A percentile compares a stretch with the other conserved stretches of the same genome.
Evolutionary conservation across 2,329 filamentous ascomycete genomes (phyloP).

Genomic region (Cladosporium sp.): DNA sequence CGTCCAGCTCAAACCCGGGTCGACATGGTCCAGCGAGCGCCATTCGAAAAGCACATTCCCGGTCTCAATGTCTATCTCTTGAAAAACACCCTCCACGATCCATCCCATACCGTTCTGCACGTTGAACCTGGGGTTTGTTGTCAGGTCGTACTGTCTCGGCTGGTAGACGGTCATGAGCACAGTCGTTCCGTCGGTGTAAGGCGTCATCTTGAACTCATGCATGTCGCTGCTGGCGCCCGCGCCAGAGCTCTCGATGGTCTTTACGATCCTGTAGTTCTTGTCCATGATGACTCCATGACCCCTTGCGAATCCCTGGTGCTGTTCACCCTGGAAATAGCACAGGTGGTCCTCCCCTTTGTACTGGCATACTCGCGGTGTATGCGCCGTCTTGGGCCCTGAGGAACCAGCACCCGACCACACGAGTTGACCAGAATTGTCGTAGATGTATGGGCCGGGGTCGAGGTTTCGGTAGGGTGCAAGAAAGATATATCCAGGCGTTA

Average conservation of each 20-base stretch:
- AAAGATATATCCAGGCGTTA: slow-evolving; percentile 48
- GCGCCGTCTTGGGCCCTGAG: slow-evolving; percentile 46
- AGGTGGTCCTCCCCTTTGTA: slow-evolving; percentile 47
- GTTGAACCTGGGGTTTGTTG: slow-evolving; percentile 33
- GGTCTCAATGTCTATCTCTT: slow-evolving; percentile 53
- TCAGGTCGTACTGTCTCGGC: slow-evolving; percentile 44
- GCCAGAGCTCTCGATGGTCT: slow-evolving; percentile 40
- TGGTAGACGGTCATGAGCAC: slow-evolving; percentile 37
- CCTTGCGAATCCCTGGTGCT: slow-evolving; percentile 49
- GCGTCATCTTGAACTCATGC: slow-evolving; percentile 50
- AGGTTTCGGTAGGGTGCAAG: slow-evolving; percentile 47
- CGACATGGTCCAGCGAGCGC: slow-evolving; percentile 54
- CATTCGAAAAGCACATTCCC: slow-evolving; percentile 57
- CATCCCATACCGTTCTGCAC: slow-evolving; percentile 44
- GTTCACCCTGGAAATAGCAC: slow-evolving; percentile 51
- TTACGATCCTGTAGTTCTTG: slow-evolving; percentile 45
- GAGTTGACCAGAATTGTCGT: slow-evolving; percentile 48
- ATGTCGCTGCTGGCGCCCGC: slow-evolving; percentile 45
- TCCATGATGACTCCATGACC: slow-evolving; percentile 52
- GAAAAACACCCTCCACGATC: slow-evolving; percentile 51
- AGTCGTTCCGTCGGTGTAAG: slow-evolving; percentile 38
- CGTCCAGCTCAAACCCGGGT: slow-evolving; percentile 46
- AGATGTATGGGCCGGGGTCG: slow-evolving; percentile 50
- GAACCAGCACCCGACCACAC: slow-evolving; percentile 49
- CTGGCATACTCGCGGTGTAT: slow-evolving; percentile 46